Conservation (phyloP, 2,329 filamentous ascomycete genomes). For the Cladophialophora immunda region DNA sequence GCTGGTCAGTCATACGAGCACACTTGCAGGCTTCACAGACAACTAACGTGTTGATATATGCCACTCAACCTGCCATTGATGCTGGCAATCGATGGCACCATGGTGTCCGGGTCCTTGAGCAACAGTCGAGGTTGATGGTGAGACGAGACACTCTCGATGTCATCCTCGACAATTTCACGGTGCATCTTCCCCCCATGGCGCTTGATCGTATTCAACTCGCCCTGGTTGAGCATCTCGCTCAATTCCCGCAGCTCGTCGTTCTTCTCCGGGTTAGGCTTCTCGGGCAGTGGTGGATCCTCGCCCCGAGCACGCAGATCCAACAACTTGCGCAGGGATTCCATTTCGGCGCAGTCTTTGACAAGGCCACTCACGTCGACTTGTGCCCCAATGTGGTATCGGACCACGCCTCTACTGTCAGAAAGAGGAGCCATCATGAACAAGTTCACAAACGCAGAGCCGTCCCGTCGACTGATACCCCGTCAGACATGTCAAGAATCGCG, state of each 20-base stretch:
- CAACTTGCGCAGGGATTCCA: conserved; percentile 68
- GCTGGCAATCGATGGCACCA: conserved; percentile 38
- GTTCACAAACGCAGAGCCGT: conserved; percentile 80
- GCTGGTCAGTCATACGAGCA: conserved; percentile 18
- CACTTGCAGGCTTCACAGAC: neutral
- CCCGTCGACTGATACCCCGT: conserved; percentile 63
- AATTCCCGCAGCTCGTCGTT: conserved; percentile 73
- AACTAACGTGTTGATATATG: conserved; percentile 66
- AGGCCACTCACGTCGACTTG: conserved; percentile 76
- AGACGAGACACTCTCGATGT: conserved; percentile 40
- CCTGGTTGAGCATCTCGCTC: conserved; percentile 73
- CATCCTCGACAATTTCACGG: conserved; percentile 58
- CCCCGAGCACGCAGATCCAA: conserved; percentile 46
- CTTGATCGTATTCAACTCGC: conserved; percentile 71
- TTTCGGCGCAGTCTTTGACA: conserved; percentile 70
- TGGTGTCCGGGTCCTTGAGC: conserved; percentile 55
- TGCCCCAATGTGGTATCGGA: conserved; percentile 76
- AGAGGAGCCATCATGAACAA: conserved; percentile 77
- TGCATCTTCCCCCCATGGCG: conserved; percentile 72
- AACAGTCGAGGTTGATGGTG: conserved; percentile 55
- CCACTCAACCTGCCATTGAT: conserved; percentile 58
- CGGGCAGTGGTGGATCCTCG: conserved; percentile 42
- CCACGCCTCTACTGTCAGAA: conserved; percentile 70
- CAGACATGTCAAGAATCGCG: conserved; percentile 7
- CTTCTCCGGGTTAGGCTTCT: conserved; percentile 41